Evolutionary conservation across 768 basidiomycete species (phyloP).

Genomic region (Russula virescens): DNA sequence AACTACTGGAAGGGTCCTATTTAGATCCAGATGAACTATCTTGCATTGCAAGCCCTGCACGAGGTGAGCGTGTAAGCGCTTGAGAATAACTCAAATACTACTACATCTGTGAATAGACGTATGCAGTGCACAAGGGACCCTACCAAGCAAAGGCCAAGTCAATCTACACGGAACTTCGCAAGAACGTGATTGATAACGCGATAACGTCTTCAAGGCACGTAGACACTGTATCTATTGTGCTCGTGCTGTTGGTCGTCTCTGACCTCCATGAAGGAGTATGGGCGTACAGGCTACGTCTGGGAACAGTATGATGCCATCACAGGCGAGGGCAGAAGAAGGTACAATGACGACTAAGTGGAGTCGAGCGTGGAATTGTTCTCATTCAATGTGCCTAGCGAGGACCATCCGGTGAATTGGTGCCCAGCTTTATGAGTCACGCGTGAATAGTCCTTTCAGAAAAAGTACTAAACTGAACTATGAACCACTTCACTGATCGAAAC

Average conservation of each 20-base stretch:
- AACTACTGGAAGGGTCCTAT: conserved; percentile 98
- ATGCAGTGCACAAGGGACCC: conserved; percentile 75
- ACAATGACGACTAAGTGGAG: conserved; percentile 23
- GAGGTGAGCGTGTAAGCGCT: conserved; percentile 43
- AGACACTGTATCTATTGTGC: not conserved
- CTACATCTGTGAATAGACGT: conserved; percentile 50
- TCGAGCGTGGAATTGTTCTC: not conserved
- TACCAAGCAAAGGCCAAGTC: conserved; percentile 64
- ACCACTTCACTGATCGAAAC: not conserved
- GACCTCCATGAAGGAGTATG: conserved; percentile 60
- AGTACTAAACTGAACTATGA: conserved; percentile 49
- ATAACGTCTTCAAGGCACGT: conserved; percentile 63
- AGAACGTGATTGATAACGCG: conserved; percentile 81
- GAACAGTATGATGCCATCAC: conserved; percentile 88
- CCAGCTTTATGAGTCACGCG: conserved; percentile 20
- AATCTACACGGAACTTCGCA: conserved; percentile 76
- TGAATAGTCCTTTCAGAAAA: conserved; percentile 60
- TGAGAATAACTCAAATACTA: not conserved
- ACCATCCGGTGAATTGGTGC: too few species aligned
- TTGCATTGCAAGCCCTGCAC: conserved; percentile 72
- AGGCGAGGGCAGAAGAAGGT: conserved; percentile 85
- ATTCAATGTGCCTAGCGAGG: too few species aligned
- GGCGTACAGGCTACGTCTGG: conserved; percentile 93
- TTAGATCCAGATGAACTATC: conserved; percentile 97
- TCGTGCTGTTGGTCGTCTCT: not conserved